Conservation (phyloP, 805 yeast genomes). For the Saccharomycopsis fermentans region DNA sequence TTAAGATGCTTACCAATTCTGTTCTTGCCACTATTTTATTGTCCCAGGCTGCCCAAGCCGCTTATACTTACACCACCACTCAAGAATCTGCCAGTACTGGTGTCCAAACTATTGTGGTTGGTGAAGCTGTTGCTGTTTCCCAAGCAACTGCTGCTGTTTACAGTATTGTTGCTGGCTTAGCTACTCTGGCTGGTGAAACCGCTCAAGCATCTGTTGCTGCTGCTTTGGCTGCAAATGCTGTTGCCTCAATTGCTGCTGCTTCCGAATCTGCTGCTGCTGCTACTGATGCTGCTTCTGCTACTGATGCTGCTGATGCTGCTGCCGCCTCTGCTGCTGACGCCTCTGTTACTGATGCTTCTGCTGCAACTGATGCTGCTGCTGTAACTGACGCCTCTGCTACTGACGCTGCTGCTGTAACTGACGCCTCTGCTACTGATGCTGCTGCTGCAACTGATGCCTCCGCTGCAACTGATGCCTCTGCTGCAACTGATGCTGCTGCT, state of each 20-base stretch:
- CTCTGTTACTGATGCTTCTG: slow-evolving; percentile 1
- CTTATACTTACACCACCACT: slow-evolving; percentile 9
- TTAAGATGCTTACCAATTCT: background rate
- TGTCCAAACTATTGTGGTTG: slow-evolving; percentile 3
- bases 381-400: slow-evolving; percentile 20
- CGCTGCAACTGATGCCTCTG: background rate
- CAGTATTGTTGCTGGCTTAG: slow-evolving; percentile 11
- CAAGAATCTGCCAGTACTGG: slow-evolving; percentile 16
- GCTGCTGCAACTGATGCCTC: background rate
- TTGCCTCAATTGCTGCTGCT: slow-evolving; percentile 12
- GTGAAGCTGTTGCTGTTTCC: slow-evolving; percentile 18
- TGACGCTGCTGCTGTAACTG: slow-evolving; percentile 22
- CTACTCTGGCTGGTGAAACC: slow-evolving; percentile 13
- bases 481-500: slow-evolving; percentile 3
- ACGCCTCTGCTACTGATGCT: background rate
- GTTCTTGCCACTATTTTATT: slow-evolving; percentile 11
- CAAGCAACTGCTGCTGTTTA: slow-evolving; percentile 24
- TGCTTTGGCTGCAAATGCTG: slow-evolving; percentile 24
- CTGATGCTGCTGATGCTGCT: slow-evolving; percentile 13
- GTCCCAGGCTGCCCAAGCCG: slow-evolving; percentile 3
- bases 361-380: slow-evolving; percentile 1
- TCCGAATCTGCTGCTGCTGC: slow-evolving; percentile 21
- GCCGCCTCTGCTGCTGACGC: slow-evolving; percentile 22
- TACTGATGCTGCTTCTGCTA: slow-evolving; percentile 20
- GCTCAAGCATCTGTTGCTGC: slow-evolving; percentile 24